Percentiles rank a stretch among this genome's conserved stretches.
These are phyloP conservation scores for Tylopilus balloui DNA, from an alignment of 768 basidiomycete species.

Conservation along the genomic window DNA sequence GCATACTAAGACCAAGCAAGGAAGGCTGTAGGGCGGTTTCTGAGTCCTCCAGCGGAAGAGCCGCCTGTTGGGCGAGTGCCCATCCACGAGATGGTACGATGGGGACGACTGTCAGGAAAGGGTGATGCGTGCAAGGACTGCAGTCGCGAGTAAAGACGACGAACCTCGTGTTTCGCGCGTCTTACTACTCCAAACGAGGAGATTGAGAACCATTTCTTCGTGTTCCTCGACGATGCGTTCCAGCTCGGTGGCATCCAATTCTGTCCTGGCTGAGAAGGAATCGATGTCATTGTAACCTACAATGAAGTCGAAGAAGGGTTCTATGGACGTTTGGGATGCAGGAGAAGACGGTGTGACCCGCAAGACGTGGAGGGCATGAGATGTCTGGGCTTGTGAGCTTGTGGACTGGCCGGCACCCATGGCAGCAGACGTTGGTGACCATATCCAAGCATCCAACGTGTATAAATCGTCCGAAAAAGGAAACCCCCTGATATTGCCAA, in stretches of 20 bases:
- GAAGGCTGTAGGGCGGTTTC: conserved; percentile 65
- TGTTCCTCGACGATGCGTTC: conserved; percentile 81
- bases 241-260: conserved; percentile 64
- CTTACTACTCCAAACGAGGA: conserved; percentile 85
- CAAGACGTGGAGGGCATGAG: conserved; percentile 76
- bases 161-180: conserved; percentile 65
- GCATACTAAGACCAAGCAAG: conserved; percentile 88
- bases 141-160: conserved; percentile 9
- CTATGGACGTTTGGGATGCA: conserved; percentile 77
- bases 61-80: conserved; percentile 48
- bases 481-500: conserved; percentile 1
- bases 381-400: conserved; percentile 32
- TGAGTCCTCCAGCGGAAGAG: conserved; percentile 36
- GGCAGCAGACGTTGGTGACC: not conserved
- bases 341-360: conserved; percentile 88
- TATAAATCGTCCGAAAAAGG: conserved; percentile 3
- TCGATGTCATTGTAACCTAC: conserved; percentile 80
- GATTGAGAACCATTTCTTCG: conserved; percentile 63
- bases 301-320: conserved; percentile 96
- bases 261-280: conserved; percentile 41
- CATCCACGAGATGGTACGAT: conserved; percentile 83
- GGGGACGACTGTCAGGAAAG: conserved; percentile 57
- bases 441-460: conserved; percentile 1
- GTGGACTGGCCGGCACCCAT: conserved; percentile 80
- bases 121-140: not conserved